A percentile compares a stretch with the other conserved stretches of the same genome.
phyloP scores from a whole-genome alignment of 2,329 filamentous ascomycete genomes.

The Zelopaecilomyces penicillatus region DNA sequence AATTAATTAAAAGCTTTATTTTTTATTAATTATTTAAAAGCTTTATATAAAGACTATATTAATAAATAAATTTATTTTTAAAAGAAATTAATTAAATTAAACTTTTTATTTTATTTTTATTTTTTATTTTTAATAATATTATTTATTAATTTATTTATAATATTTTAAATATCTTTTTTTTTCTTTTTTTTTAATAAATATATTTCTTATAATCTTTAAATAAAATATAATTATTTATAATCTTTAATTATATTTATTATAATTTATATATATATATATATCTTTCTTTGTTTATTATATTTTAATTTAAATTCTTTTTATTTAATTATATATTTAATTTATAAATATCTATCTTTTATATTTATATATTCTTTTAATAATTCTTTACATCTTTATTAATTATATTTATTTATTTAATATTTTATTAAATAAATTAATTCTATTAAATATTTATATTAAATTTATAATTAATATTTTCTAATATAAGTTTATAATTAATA shows the following conservation, averaged over 20 bases:
- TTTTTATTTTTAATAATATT: slow-evolving; percentile 1
- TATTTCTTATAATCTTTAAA: slow-evolving; percentile 1
- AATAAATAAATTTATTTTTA: too few relatives aligned
- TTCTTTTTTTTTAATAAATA: too few relatives aligned
- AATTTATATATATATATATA: not conserved
- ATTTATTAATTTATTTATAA: not conserved
- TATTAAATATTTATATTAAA: not conserved
- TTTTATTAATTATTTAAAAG: too few relatives aligned
- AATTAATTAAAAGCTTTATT: too few relatives aligned
- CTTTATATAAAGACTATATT: too few relatives aligned
- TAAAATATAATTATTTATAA: slow-evolving; percentile 1
- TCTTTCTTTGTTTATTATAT: too few relatives aligned
- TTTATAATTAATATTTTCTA: slow-evolving; percentile 1
- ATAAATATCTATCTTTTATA: too few relatives aligned
- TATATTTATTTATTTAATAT: not conserved
- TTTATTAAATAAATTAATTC: not conserved
- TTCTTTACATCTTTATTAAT: not conserved
- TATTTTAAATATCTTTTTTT: not conserved
- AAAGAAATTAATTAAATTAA: too few relatives aligned
- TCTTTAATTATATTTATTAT: not conserved
- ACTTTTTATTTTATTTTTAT: not conserved
- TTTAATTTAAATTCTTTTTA: too few relatives aligned
- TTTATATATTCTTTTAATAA: not conserved
- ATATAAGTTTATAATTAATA: slow-evolving; percentile 4
- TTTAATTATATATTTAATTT: not conserved